Evolutionary conservation across 495 filamentous ascomycete species (phyloP).

Genomic region (Trichocladium uniseriatum): DNA sequence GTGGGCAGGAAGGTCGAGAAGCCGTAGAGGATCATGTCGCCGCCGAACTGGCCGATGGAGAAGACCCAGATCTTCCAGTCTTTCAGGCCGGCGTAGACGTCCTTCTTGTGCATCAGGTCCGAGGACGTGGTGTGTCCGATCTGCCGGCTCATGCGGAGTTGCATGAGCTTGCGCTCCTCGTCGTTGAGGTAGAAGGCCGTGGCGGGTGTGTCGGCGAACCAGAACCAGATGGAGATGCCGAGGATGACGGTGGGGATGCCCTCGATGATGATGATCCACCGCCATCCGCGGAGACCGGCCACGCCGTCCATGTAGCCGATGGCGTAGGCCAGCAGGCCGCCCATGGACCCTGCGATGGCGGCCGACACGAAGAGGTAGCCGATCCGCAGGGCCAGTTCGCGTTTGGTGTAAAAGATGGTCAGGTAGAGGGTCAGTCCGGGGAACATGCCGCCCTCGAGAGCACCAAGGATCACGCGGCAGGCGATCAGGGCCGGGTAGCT

Average conservation of each 20-base stretch:
- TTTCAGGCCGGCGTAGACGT: constrained; percentile 35
- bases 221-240: constrained; percentile 40
- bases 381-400: too few relatives aligned
- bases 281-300: constrained; percentile 51
- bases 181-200: constrained; percentile 43
- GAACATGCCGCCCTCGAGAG: too few relatives aligned
- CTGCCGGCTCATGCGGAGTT: constrained; percentile 34
- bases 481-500: too few relatives aligned
- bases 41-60: constrained; percentile 39
- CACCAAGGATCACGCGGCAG: too few relatives aligned
- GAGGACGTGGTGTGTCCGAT: constrained; percentile 30
- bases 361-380: too few relatives aligned
- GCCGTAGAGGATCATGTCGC: constrained; percentile 46
- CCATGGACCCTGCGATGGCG: too few relatives aligned
- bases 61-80: constrained; percentile 44
- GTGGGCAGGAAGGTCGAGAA: constrained; percentile 45
- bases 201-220: constrained; percentile 46
- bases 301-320: too few relatives aligned
- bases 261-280: constrained; percentile 61
- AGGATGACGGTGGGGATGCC: constrained; percentile 47
- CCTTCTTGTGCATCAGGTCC: constrained; percentile 29
- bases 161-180: constrained; percentile 41
- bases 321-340: too few relatives aligned
- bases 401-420: too few relatives aligned
- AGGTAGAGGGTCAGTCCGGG: too few relatives aligned